Percentiles rank a stretch among this genome's conserved stretches.
Evolutionary conservation across 2,329 filamentous ascomycete species (phyloP).

Genomic region (Blastomyces gilchristii): DNA sequence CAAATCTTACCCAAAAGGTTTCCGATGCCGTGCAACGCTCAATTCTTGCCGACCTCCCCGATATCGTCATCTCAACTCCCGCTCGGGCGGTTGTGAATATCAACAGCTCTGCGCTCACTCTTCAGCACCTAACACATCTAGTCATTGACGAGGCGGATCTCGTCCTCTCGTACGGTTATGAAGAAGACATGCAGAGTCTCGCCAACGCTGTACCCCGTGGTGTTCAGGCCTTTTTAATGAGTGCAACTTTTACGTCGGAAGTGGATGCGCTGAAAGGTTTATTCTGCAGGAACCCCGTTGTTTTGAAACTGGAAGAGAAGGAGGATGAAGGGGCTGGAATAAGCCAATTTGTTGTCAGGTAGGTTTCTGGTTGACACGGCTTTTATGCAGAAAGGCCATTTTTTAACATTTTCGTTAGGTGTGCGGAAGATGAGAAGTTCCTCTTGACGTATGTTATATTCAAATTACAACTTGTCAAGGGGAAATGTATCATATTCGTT

Average conservation of each 20-base stretch:
- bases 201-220: conserved; percentile 69
- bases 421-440: conserved; percentile 96
- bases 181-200: conserved; percentile 75
- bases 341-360: conserved; percentile 79
- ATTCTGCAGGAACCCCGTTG: conserved; percentile 69
- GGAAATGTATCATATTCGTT: conserved; percentile 79
- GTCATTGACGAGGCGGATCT: conserved; percentile 93
- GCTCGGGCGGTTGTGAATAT: conserved; percentile 71
- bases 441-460: conserved; percentile 87
- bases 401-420: conserved; percentile 39
- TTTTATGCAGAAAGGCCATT: conserved; percentile 1
- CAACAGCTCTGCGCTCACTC: conserved; percentile 58
- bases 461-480: conserved; percentile 86
- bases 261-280: conserved; percentile 74
- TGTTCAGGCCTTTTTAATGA: conserved; percentile 86
- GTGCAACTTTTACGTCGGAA: conserved; percentile 80
- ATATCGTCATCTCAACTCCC: conserved; percentile 85
- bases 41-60: conserved; percentile 72
- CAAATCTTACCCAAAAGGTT: conserved; percentile 84
- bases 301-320: conserved; percentile 73
- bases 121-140: conserved; percentile 62
- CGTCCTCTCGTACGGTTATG: conserved; percentile 86
- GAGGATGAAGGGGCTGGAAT: conserved; percentile 67
- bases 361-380: conserved; percentile 20
- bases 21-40: conserved; percentile 81